A percentile compares a stretch with the other conserved stretches of the same genome.
phyloP scores from a whole-genome alignment of 192 early-diverging fungal species.

The Entomortierella parvispora region DNA sequence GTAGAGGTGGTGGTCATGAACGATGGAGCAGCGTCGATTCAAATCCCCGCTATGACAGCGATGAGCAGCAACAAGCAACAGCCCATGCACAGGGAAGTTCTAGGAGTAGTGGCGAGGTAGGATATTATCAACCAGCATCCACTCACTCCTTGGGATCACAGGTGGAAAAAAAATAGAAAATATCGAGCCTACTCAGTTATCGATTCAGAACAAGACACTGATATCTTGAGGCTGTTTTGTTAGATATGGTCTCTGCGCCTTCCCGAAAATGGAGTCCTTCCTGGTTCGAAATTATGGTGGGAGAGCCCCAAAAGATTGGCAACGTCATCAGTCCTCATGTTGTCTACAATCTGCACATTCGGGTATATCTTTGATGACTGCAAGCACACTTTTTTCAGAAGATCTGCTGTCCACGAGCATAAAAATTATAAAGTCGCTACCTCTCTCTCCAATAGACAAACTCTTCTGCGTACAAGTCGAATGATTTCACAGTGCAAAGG shows the following conservation, averaged over 20 bases:
- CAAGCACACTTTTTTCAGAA: too few relatives aligned
- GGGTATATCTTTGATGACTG: too few relatives aligned
- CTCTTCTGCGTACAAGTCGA: slow-evolving; percentile 75
- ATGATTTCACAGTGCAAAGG: slow-evolving; percentile 83
- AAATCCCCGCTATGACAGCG: slow-evolving; percentile 23
- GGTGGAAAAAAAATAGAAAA: neutral
- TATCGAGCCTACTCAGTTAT: neutral
- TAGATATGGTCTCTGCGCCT: slow-evolving; percentile 53
- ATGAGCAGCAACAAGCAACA: slow-evolving; percentile 27
- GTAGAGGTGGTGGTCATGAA: slow-evolving; percentile 19
- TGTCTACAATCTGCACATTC: too few relatives aligned
- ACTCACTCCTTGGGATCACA: slow-evolving; percentile 37
- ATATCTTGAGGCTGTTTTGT: neutral
- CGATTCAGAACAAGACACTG: neutral
- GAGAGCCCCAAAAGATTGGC: slow-evolving; percentile 90
- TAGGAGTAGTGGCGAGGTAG: neutral
- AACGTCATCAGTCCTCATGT: slow-evolving; percentile 89
- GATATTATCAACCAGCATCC: slow-evolving; percentile 36
- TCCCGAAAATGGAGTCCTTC: slow-evolving; percentile 53
- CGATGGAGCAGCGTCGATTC: slow-evolving; percentile 43
- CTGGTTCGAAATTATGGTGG: slow-evolving; percentile 75
- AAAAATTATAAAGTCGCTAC: too few relatives aligned
- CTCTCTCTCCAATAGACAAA: slow-evolving; percentile 63
- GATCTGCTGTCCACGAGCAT: too few relatives aligned
- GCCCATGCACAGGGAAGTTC: neutral